Evolutionary conservation across 1,139 yeast genomes (phyloP), one percentile per base, ranked within the genome.

Genomic region (Ogataea hybrid): DNA sequence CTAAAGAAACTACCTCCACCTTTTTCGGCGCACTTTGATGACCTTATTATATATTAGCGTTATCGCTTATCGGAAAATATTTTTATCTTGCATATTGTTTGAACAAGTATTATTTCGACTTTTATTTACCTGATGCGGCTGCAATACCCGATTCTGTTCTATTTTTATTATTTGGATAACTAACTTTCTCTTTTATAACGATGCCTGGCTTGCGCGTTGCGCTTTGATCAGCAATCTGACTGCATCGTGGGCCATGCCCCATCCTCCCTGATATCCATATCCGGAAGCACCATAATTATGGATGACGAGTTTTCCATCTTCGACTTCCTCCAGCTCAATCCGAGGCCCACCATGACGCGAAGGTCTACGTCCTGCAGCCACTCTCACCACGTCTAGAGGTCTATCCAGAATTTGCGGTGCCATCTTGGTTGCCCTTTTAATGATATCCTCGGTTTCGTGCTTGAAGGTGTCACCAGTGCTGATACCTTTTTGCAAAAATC

Each of bases 281-380:
- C 92, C 92, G 32, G 80, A 71, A 8, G 89, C 88, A 25, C 92
- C 92, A 55, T 83, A 83, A 60, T 82, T 81, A 56, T 82, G 88
- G n/a, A 82, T 63, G 20, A 77, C 50, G 1, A 68, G 45, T 37
- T 68, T 66, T 9, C 61, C 67, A 15, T 70, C 73, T 7, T 44
- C 46, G n/a, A 69, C 52, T 2, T 44, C 48, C 49, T 77, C 79
- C 25, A 60, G 57, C 56, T 80, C 87, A 36, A 83, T 73, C 44
- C 88, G 68, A 2, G 70, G 76, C 6, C 89, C 89, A 9, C 86
- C 87, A 37, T 73, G 68, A 58, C 89, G 72, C 32, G 79, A 69
- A 5, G 90, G 90, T 50, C 90, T 70, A 35, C 81, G 67, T 0
- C 88, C 90, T 3, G 86, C 77, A 1, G 74, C 82, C 27, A 75